These are phyloP conservation scores for Penicillium crystallinum DNA, from an alignment of 495 filamentous ascomycete genomes.

Conservation along the genomic window DNA sequence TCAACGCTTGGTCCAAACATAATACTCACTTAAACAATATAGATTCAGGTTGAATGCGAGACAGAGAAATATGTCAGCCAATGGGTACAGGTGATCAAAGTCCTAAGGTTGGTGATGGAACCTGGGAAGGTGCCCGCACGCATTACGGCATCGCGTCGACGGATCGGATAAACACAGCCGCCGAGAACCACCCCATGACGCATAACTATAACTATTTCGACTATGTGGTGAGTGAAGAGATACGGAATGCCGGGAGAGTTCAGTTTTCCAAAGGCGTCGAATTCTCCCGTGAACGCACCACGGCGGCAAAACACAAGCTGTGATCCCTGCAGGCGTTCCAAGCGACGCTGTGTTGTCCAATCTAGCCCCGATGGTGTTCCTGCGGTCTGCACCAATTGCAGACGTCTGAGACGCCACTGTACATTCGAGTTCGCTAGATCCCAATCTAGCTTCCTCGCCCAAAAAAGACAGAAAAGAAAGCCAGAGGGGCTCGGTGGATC, in stretches of 20 bases:
- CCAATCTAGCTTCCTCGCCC: neutral
- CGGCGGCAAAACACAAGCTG: conserved; percentile 27
- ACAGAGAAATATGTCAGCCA: too few species aligned
- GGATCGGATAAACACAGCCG: neutral
- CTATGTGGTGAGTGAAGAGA: too few species aligned
- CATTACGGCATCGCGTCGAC: too few species aligned
- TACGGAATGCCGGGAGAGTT: conserved; percentile 5
- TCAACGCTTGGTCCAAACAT: too few species aligned
- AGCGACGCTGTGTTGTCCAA: conserved; percentile 21
- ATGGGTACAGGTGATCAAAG: too few species aligned
- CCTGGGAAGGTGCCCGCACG: too few species aligned
- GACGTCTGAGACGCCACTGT: conserved; percentile 17
- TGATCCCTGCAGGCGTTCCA: conserved; percentile 24
- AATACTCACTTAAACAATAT: too few species aligned
- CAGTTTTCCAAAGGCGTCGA: neutral
- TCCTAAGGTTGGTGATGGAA: too few species aligned
- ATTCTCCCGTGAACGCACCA: neutral
- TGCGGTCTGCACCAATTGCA: conserved; percentile 14
- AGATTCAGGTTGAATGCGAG: too few species aligned
- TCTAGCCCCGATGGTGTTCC: neutral
- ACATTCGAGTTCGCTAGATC: conserved; percentile 22
- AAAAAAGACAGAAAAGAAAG: conserved; percentile 6
- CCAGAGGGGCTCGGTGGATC: too few species aligned
- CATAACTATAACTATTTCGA: too few species aligned
- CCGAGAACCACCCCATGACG: neutral